Base-by-base conservation (phyloP, 768 basidiomycete genomes). In the Dioszegia crocea region DNA sequence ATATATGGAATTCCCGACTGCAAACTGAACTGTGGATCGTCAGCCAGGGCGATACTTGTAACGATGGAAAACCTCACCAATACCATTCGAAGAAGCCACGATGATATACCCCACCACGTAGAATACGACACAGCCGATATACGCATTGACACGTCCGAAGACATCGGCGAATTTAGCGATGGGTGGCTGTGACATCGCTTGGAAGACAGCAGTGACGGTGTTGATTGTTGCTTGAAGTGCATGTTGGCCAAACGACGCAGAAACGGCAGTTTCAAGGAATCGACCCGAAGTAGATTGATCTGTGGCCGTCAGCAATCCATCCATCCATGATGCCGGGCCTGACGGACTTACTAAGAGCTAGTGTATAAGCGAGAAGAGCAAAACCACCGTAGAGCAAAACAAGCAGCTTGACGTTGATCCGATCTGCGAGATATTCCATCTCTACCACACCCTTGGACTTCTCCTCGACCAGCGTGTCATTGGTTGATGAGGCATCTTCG, bases 81-180 rank as follows among this genome's bases (percentile, higher is more conserved):
- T 68, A 11, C 53, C 43, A 19, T 59, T 63, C 1, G 74, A 57
- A 0, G 76, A 69, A 5, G 74, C 64, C 3, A 69, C 65, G 41
- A 77, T 66, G 43, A 72, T 64, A 31, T 75, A 66, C 3, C 75
- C 75, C 16, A 71, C 14, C 3, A 68, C 65, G 58, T 75, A 77
- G 38, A 77, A 61, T 41, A 67, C 16, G 8, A 75, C 61, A 57
- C 72, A 75, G n/a, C 69, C 64, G 36, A 60, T 39, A 41, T 77
- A 72, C 3, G 67, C 65, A 27, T 74, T 61, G 11, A 77, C 61
- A 36, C 76, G 68, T 17, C 76, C 76, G 21, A 61, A 67, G 36
- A 60, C 60, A 45, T 75, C 72, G 14, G 71, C 62, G 23, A 75
- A 68, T 48, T 71, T 74, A n/a, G 76, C 76, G 54, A 77, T 73